Evolutionary conservation across 176 grass and related monocot species (phyloP), one percentile per base, ranked within the genome.

Genomic region (Elaeis guineensis): DNA sequence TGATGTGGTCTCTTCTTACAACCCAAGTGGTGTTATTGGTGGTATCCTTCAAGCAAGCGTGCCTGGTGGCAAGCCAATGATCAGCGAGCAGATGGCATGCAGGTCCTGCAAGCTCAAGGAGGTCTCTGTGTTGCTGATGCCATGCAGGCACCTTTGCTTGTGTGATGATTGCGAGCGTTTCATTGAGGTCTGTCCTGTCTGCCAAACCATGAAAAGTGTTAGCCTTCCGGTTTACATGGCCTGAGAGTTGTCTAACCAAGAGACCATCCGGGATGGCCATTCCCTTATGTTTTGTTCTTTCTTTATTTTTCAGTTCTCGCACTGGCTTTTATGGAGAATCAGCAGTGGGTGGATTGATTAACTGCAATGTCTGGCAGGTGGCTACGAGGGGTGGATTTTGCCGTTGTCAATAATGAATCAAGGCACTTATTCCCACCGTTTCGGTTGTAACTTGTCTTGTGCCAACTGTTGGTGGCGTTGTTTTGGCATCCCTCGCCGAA

Each of bases 401-500:
- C 7, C 9, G 32, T 35, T 8, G 32, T 35, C 32, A 35, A 26
- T 35, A 35, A 35, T 35, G 6, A 6, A 35, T 35, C 6, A 9
- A 9, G 6, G 6, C 8, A 35, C 32, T 11, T 35, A 35, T 35
- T 3, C 89, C 81, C 1, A 70, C 84, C 18, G 4, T 85, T 17
- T 77, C 29, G 61, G 84, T 95, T 63, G 50, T 95, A 63, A 60
- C 63, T 19, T 79, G 84, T 3, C 89, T 95, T 49, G 68, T 95
- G 69, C 89, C 84, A 21, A 79, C 89, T 67, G 81, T 95, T 28
- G 78, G 84, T 29, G 84, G 89, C 52, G 81, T 95, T 58, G 81
- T 78, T 48, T 52, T 95, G 61, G 89, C 84, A n/a, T 89, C 89
- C 0, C 51, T 89, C 24, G 89, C 89, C 2, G 78, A 89, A 19